Evolutionary conservation across 192 early-diverging fungal genomes (phyloP), one percentile per base, ranked within the genome.

Genomic region (Rhizophlyctis rosea): DNA sequence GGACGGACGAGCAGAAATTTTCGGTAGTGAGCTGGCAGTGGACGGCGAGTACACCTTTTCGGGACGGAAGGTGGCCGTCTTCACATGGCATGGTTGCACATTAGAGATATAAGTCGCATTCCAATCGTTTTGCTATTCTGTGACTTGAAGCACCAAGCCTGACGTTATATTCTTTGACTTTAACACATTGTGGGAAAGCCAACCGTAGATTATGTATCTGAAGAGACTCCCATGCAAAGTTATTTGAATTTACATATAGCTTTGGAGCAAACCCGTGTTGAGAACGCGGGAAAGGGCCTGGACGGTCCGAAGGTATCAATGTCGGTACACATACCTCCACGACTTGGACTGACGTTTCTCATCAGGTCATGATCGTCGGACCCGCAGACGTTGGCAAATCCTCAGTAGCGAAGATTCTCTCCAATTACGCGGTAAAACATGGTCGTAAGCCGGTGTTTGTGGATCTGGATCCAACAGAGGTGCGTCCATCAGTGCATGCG

Each of bases 321-420:
- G n/a, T n/a, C 47, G 64, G 39, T 32, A 34, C 51, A 4, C 28
- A 50, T 24, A 48, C 47, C 25, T 16, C 30, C 18, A 29, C 57
- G 23, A 49, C 57, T 13, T 16, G 11, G 24, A 16, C 36, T 7
- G 28, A 11, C 57, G 7, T 58, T 58, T 27, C 9, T 7, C 9
- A 44, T 13, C 59, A 87, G 72, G 88, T 96, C 1, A 68, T 99
- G 73, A 79, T 99, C 14, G 84, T 96, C 0, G 97, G 97, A 0
- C 93, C 95, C 2, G 76, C 88, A 32, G 93, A 99, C 70, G 83
- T 91, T 16, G 97, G 97, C 23, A 99, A 99, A 70, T 92, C 93
- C 1, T 86, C 91, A 0, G 65, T 97, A 21, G 80, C 83, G 29
- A 93, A 91, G 53, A 87, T 91, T 13, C 76, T 99, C 14, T 62